These are phyloP conservation scores for Epichloe hybrida DNA, from an alignment of 2,329 filamentous ascomycete genomes.

Conservation along the genomic window DNA sequence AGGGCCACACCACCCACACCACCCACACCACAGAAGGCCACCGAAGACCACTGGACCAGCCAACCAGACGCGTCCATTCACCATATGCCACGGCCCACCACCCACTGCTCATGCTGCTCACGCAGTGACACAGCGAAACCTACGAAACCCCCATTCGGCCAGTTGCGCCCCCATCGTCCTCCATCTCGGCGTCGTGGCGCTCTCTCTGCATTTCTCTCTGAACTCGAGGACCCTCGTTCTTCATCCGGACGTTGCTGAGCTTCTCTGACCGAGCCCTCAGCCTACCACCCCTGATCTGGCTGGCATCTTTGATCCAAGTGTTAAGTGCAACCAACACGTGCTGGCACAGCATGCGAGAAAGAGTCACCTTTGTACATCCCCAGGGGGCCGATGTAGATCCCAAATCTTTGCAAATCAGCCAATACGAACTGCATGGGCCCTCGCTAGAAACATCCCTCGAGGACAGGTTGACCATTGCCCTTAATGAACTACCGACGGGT, in stretches of 20 bases:
- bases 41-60: not conserved
- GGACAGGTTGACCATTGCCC: conserved; percentile 59
- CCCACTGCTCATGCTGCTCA: not conserved
- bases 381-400: conserved; percentile 53
- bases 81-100: not conserved
- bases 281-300: not conserved
- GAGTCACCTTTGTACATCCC: conserved; percentile 65
- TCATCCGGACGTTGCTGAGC: not conserved
- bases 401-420: conserved; percentile 43
- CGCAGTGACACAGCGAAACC: not conserved
- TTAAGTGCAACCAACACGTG: not conserved
- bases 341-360: conserved; percentile 49
- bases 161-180: not conserved
- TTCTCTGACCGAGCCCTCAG: not conserved
- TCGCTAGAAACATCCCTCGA: conserved; percentile 59
- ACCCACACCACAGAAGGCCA: no score
- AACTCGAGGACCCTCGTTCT: not conserved
- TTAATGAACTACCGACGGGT: conserved; percentile 61
- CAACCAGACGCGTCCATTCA: not conserved
- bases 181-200: not conserved
- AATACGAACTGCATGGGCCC: conserved; percentile 40
- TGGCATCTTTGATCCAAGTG: not conserved
- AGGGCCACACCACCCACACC: no score
- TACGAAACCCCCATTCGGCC: not conserved
- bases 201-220: no score